phyloP scores from a whole-genome alignment of 2,329 filamentous ascomycete species.

The Chrysosphaeria jannelii region DNA sequence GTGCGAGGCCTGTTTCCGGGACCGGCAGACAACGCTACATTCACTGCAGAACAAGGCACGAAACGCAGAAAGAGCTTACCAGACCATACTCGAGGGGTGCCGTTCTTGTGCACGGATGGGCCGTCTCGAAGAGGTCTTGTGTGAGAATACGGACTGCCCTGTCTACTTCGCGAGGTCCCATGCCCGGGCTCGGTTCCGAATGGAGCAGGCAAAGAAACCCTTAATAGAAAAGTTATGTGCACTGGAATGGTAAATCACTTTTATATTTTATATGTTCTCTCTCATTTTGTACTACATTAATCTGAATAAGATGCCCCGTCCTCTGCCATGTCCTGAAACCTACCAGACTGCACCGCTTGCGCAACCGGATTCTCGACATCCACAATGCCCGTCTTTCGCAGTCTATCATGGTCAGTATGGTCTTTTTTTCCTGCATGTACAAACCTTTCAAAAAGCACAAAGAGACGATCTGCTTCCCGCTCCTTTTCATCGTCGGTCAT shows the following conservation, averaged over 20 bases:
- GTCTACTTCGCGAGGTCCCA: constrained; percentile 60
- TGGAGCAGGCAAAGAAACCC: constrained; percentile 11
- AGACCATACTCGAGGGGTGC: constrained; percentile 41
- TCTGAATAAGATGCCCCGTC: no score
- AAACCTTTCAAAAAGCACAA: constrained; percentile 69
- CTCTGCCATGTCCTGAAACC: no score
- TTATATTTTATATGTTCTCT: no score
- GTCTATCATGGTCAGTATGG: constrained; percentile 8
- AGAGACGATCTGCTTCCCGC: constrained; percentile 63
- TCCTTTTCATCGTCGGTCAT: constrained; percentile 89
- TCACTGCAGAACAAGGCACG: constrained; percentile 30
- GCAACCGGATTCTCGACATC: constrained; percentile 54
- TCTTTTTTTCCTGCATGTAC: constrained; percentile 2
- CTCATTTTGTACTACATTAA: no score
- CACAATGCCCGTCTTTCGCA: constrained; percentile 47
- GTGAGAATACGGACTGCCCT: constrained; percentile 75
- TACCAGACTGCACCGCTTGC: constrained; percentile 30
- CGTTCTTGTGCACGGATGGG: constrained; percentile 48
- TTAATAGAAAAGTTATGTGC: constrained; percentile 10
- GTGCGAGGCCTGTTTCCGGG: constrained; percentile 24
- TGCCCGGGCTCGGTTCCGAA: constrained; percentile 18
- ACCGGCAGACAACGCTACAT: constrained; percentile 29
- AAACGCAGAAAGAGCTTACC: constrained; percentile 28
- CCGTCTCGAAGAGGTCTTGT: constrained; percentile 48
- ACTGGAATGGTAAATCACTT: no score